Conservation (phyloP, 1,284 basidiomycete species). For the Hemileia vastatrix region DNA sequence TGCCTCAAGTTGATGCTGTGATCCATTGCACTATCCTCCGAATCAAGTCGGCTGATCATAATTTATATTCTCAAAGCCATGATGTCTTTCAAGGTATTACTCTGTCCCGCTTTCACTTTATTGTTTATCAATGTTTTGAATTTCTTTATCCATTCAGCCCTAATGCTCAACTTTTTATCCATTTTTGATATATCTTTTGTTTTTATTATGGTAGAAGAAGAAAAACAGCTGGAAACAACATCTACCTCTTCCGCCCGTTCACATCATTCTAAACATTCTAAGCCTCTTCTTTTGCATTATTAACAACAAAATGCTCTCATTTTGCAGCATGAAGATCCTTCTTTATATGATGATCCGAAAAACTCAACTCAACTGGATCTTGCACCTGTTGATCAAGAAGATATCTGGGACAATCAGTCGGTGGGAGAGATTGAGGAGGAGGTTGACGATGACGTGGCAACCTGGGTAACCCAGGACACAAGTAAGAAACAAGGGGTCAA, state of each 20-base stretch:
- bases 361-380: constrained; percentile 34
- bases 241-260: constrained; percentile 50
- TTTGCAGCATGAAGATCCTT: constrained; percentile 27
- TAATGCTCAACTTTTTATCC: no score
- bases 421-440: no score
- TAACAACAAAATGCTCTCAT: constrained; percentile 47
- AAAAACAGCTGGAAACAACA: no score
- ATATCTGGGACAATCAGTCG: no score
- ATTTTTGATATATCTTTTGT: no score
- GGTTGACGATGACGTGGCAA: no score
- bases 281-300: constrained; percentile 48
- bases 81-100: constrained; percentile 62
- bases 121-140: neutral
- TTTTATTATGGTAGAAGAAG: no score
- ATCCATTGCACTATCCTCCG: constrained; percentile 81
- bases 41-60: constrained; percentile 73
- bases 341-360: constrained; percentile 16
- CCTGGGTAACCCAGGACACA: no score
- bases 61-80: constrained; percentile 63
- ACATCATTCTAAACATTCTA: constrained; percentile 36
- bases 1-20: constrained; percentile 85
- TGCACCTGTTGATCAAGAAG: constrained; percentile 74
- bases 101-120: neutral
- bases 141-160: no score
- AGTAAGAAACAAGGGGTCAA: no score